Percentiles rank a stretch among this genome's conserved stretches.
These are phyloP conservation scores for Wickerhamiella qilinensis DNA, from an alignment of 805 yeast species.

Conservation along the genomic window DNA sequence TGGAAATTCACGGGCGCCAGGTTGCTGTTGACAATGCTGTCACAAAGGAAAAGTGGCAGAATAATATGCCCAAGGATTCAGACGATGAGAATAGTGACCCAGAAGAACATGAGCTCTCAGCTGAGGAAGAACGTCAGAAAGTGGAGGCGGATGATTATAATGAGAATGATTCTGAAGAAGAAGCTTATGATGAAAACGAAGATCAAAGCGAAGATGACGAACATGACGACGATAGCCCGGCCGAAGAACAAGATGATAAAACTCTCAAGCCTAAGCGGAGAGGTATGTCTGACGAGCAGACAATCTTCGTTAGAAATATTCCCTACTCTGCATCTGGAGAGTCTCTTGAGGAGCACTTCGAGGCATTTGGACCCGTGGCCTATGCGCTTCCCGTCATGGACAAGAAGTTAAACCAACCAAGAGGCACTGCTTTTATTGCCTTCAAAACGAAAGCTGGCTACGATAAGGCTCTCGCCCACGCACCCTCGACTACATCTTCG, in stretches of 20 bases:
- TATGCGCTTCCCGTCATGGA: conserved; percentile 92
- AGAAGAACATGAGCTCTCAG: conserved; percentile 19
- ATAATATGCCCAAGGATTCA: conserved; percentile 26
- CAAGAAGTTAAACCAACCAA: conserved; percentile 67
- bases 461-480: conserved; percentile 51
- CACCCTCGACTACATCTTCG: conserved; percentile 54
- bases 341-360: conserved; percentile 58
- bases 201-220: conserved; percentile 22
- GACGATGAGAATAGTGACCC: conserved; percentile 25
- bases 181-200: conserved; percentile 18
- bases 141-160: conserved; percentile 21
- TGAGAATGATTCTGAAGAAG: conserved; percentile 18
- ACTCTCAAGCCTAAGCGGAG: conserved; percentile 17
- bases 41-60: conserved; percentile 70
- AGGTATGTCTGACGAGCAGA: conserved; percentile 23
- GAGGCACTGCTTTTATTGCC: conserved; percentile 91
- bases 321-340: conserved; percentile 91
- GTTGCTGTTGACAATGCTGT: conserved; percentile 92
- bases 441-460: conserved; percentile 48
- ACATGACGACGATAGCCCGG: conserved; percentile 23
- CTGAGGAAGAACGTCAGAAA: conserved; percentile 13
- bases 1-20: conserved; percentile 74
- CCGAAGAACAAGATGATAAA: conserved; percentile 19
- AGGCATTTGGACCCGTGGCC: conserved; percentile 69
- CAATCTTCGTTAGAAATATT: conserved; percentile 78